A percentile compares a stretch with the other conserved stretches of the same genome.
Conservation (phyloP, 2,329 filamentous ascomycete species). For the Teratosphaeria pseudoeucalypti region DNA sequence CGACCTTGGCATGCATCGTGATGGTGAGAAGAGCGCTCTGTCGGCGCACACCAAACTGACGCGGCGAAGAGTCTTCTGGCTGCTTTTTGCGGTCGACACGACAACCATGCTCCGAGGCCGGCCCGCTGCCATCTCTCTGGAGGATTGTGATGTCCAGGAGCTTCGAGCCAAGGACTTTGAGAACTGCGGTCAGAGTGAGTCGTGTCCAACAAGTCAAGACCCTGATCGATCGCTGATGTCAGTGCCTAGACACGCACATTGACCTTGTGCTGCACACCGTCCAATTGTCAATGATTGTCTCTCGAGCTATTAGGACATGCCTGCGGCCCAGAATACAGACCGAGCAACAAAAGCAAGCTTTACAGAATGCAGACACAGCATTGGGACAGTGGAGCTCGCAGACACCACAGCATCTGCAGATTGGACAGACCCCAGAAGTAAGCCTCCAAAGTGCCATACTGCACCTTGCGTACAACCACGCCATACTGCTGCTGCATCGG, state of each 20-base stretch:
- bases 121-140: not conserved
- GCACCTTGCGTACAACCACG: not conserved
- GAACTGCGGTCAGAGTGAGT: not conserved
- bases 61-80: not conserved
- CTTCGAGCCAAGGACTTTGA: not conserved
- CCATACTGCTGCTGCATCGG: not conserved
- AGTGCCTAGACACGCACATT: not conserved
- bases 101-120: not conserved
- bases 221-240: not conserved
- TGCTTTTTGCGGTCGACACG: not conserved
- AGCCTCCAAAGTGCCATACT: not conserved
- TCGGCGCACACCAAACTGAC: not conserved
- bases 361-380: not conserved
- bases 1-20: not conserved
- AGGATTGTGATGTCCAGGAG: not conserved
- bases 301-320: not conserved
- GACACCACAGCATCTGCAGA: not conserved
- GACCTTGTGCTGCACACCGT: not conserved
- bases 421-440: not conserved
- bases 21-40: not conserved
- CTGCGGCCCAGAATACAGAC: not conserved
- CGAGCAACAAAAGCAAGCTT: not conserved
- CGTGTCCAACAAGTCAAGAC: not conserved
- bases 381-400: not conserved
- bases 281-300: not conserved